These are phyloP conservation scores for Ajuga reptans DNA, from an alignment of 305 asterid genomes.

Conservation along the genomic window DNA sequence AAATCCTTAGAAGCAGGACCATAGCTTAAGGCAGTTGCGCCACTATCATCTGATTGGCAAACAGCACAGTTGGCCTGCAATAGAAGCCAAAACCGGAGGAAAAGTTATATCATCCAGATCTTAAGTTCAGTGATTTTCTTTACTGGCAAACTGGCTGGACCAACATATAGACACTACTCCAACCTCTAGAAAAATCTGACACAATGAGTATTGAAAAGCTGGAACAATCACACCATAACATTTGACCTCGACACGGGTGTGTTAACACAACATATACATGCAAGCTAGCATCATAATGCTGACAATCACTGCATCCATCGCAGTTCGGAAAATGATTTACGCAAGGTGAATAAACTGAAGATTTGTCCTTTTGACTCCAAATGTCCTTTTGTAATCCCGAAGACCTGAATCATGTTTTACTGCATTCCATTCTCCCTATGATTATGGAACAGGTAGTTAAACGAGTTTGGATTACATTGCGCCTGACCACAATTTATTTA, in stretches of 20 bases:
- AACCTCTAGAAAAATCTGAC: no score
- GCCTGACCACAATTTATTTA: no score
- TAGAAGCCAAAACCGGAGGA: constrained; percentile 20
- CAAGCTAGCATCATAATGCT: not conserved
- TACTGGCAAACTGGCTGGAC: constrained; percentile 1
- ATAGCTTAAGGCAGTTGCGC: constrained; percentile 87
- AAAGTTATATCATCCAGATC: constrained; percentile 13
- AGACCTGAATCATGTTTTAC: no score
- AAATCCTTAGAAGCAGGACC: constrained; percentile 73
- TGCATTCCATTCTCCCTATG: no score
- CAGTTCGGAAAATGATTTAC: no score
- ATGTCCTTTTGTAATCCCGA: no score
- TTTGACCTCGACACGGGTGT: not conserved
- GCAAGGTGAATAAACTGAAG: no score
- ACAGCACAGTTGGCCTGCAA: constrained; percentile 92
- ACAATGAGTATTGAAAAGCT: no score
- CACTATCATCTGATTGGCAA: constrained; percentile 88
- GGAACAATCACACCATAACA: no score
- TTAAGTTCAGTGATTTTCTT: constrained; percentile 6
- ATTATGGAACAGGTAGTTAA: no score
- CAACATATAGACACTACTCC: not conserved
- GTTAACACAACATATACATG: not conserved
- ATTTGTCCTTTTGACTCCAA: no score
- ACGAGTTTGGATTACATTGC: no score
- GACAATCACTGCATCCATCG: not conserved